Evolutionary conservation across 805 yeast species (phyloP).

Genomic region (Saccharomyces mikatae): DNA sequence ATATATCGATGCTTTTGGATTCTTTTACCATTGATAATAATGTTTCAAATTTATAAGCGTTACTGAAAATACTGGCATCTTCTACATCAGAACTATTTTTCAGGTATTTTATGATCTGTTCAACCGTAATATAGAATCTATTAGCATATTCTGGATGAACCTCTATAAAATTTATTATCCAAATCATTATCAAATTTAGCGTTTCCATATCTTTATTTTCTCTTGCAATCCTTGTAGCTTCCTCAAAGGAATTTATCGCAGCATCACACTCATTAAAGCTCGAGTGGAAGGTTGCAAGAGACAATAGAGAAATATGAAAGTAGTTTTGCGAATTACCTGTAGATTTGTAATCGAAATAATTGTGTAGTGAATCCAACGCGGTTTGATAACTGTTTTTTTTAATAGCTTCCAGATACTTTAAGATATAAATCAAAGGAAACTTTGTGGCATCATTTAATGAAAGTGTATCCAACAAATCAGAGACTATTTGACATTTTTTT

Average conservation of each 20-base stretch:
- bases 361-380: constrained; percentile 46
- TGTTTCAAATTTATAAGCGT: constrained; percentile 61
- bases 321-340: constrained; percentile 53
- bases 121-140: constrained; percentile 48
- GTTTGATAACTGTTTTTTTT: constrained; percentile 19
- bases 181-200: constrained; percentile 60
- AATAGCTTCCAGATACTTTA: constrained; percentile 16
- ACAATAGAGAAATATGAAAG: constrained; percentile 70
- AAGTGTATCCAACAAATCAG: constrained; percentile 2
- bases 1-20: constrained; percentile 35
- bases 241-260: constrained; percentile 74
- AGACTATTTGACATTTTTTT: neutral
- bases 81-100: constrained; percentile 27
- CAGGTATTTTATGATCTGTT: constrained; percentile 55
- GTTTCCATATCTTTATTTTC: constrained; percentile 73
- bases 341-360: constrained; percentile 68
- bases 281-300: constrained; percentile 64
- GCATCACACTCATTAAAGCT: constrained; percentile 57
- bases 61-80: constrained; percentile 34
- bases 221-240: constrained; percentile 80
- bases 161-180: constrained; percentile 65
- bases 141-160: constrained; percentile 53
- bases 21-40: constrained; percentile 47
- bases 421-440: constrained; percentile 22
- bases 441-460: constrained; percentile 18